Evolutionary conservation across 805 yeast species (phyloP), one percentile per base, ranked within the genome.

Genomic region (Wickerhamiella galacta): DNA sequence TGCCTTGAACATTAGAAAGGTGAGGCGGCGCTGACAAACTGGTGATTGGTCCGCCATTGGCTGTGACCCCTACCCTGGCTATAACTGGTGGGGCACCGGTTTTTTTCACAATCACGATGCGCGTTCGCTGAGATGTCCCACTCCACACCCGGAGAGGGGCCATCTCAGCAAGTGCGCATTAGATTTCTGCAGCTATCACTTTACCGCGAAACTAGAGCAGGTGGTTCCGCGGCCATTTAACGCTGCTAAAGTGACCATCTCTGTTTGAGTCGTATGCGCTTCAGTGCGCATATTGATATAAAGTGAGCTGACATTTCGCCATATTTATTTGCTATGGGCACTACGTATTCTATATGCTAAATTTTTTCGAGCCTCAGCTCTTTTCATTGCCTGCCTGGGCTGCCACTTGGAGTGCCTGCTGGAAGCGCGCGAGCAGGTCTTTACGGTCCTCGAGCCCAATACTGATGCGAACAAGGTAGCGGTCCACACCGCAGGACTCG

Each of bases 401-500:
- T 6, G 47, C 49, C 11, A 38, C 40, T 14, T 38, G 66, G 33
- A 79, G 57, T 7, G 80, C 80, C 9, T 58, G 53, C 36, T 61
- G 52, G 44, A 79, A 60, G 2, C 60, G 61, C 2, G 49, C 48
- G 7, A 70, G 41, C 40, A 85, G 62, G 27, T 70, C 74, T 3
- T 62, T 63, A 25, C 64, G 61, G 29, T 75, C 80, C 51, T 85
- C 96, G 32, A 83, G 59, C 0, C 96, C 96, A 35, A 85, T 68
- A 51, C 92, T 77, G 35, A 85, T 64, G 50, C 95, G 64, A 30
- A 85, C 72, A 39, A 85, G 57, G 48, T 75, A 66, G 38, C 72
- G 60, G 49, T 80, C 93, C 20, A 83, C 80, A 2, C 90, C 93
- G 75, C 81, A 83, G 45, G 70, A 60, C 32, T 67, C 79, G 16